These are phyloP conservation scores for Dacryopinax primogenitus DNA, from an alignment of 768 basidiomycete species.

Conservation along the genomic window DNA sequence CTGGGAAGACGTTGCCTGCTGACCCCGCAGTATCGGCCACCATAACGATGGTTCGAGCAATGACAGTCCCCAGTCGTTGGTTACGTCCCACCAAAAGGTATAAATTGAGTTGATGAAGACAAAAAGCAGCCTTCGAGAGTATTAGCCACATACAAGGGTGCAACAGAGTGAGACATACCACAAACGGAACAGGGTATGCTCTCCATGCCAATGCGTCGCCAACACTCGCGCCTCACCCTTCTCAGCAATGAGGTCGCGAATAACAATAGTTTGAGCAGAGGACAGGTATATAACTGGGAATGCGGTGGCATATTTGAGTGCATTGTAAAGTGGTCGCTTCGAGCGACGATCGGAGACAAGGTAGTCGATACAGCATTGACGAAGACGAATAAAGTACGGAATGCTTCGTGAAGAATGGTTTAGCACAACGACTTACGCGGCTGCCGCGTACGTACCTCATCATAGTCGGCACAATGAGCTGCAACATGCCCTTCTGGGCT, in stretches of 20 bases:
- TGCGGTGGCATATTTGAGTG: conserved; percentile 88
- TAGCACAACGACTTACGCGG: conserved; percentile 11
- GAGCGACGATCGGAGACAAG: conserved; percentile 45
- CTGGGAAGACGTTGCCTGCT: not conserved
- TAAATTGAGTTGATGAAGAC: conserved; percentile 82
- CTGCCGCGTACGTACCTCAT: conserved; percentile 54
- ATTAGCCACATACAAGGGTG: conserved; percentile 5
- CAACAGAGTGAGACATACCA: conserved; percentile 42
- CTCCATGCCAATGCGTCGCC: conserved; percentile 51
- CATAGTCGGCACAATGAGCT: conserved; percentile 68
- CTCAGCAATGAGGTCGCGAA: conserved; percentile 42
- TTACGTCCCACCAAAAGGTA: conserved; percentile 99
- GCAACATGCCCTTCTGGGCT: conserved; percentile 44
- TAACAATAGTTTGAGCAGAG: conserved; percentile 68
- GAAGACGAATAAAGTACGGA: conserved; percentile 80
- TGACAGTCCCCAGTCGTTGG: conserved; percentile 92
- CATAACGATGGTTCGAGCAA: conserved; percentile 40
- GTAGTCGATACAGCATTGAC: conserved; percentile 89
- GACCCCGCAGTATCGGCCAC: conserved; percentile 14
- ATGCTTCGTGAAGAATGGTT: conserved; percentile 36
- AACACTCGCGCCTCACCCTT: conserved; percentile 35
- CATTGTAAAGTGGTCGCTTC: conserved; percentile 71
- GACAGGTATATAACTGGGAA: conserved; percentile 94
- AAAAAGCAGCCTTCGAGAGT: conserved; percentile 54
- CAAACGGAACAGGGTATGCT: conserved; percentile 65